Evolutionary conservation across 2,329 filamentous ascomycete genomes (phyloP).

Genomic region (Phialemoniopsis sp.): DNA sequence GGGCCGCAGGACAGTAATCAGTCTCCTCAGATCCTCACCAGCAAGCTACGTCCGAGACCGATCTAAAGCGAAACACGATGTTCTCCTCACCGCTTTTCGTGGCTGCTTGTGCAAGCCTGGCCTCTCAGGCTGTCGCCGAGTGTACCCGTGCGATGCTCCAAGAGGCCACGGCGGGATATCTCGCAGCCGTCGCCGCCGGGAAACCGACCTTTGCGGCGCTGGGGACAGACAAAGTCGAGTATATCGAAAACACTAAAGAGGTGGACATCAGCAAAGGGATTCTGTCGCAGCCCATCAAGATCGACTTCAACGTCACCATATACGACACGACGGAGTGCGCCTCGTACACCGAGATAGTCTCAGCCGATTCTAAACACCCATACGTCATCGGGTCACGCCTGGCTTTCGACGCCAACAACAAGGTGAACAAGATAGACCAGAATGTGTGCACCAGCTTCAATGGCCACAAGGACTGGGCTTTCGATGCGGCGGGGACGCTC

Average conservation of each 20-base stretch:
- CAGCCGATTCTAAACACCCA: constrained; percentile 9
- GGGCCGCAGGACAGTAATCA: too few relatives aligned
- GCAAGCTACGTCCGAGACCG: too few relatives aligned
- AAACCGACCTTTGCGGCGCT: constrained; percentile 7
- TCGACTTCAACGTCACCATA: constrained; percentile 15
- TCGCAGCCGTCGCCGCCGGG: constrained; percentile 12
- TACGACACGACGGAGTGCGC: constrained; percentile 15
- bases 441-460: constrained; percentile 18
- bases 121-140: constrained; percentile 9
- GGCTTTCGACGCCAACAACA: constrained; percentile 6
- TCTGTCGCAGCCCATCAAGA: constrained; percentile 10
- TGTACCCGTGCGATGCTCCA: constrained; percentile 15
- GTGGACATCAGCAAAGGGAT: constrained; percentile 14
- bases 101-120: too few relatives aligned
- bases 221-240: constrained; percentile 8
- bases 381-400: constrained; percentile 13
- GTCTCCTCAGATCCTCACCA: too few relatives aligned
- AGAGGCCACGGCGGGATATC: constrained; percentile 11
- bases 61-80: too few relatives aligned
- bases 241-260: constrained; percentile 14
- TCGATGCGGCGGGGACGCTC: constrained; percentile 9
- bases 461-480: constrained; percentile 9
- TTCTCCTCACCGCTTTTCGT: too few relatives aligned
- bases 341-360: constrained; percentile 11
- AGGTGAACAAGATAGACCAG: constrained; percentile 4